Conservation (phyloP, 179 eudicot species). For the Dionaea muscipula region DNA sequence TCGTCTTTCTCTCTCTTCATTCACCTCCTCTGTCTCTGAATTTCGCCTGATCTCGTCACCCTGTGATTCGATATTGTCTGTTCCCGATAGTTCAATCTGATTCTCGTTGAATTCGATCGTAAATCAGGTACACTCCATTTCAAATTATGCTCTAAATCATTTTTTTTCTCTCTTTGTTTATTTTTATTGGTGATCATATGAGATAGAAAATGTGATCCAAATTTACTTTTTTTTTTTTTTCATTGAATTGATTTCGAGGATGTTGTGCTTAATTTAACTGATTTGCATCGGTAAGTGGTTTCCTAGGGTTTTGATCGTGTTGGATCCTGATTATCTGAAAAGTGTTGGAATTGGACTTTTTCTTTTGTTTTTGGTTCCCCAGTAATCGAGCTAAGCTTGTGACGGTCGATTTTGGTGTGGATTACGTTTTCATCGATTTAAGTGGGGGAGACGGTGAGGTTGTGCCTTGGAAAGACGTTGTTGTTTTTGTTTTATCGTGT, state of each 20-base stretch:
- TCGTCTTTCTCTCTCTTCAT: slow-evolving; percentile 16
- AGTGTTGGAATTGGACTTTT: slow-evolving; percentile 9
- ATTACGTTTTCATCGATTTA: too few species aligned
- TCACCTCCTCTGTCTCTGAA: background rate
- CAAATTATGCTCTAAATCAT: background rate
- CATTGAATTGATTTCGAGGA: background rate
- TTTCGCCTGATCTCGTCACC: background rate
- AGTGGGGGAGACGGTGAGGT: too few species aligned
- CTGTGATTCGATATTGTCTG: background rate
- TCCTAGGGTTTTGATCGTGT: slow-evolving; percentile 16
- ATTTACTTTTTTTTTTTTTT: slow-evolving; percentile 1
- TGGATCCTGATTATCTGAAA: slow-evolving; percentile 13
- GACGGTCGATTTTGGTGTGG: too few species aligned
- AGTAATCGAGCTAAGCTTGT: slow-evolving; percentile 10
- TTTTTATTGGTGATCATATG: slow-evolving; percentile 5
- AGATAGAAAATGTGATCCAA: background rate
- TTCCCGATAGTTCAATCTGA: slow-evolving; percentile 6
- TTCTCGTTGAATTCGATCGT: background rate
- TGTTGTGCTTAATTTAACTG: background rate
- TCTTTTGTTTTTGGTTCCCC: background rate
- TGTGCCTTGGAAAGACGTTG: too few species aligned
- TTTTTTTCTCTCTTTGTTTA: slow-evolving; percentile 7
- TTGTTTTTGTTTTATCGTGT: too few species aligned
- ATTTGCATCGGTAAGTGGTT: background rate
- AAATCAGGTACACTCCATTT: background rate